These are phyloP conservation scores for Phytophthora meadii DNA, from an alignment of 352 stramenopile genomes.

Conservation along the genomic window DNA sequence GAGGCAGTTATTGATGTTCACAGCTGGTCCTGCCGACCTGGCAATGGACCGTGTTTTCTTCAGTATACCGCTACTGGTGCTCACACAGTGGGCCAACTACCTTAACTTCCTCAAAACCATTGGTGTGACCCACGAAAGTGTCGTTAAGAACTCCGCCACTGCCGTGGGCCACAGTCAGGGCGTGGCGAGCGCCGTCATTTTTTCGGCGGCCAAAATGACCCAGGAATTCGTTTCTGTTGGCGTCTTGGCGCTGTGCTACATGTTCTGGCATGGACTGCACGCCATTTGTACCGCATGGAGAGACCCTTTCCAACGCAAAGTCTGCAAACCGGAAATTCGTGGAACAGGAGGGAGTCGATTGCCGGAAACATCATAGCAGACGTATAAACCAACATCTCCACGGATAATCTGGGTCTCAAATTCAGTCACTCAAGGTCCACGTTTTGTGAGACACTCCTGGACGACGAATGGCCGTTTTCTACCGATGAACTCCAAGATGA, in stretches of 20 bases:
- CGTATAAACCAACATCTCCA: slow-evolving; percentile 20
- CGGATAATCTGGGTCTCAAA: slow-evolving; percentile 40
- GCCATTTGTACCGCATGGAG: no score
- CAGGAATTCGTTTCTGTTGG: slow-evolving; percentile 58
- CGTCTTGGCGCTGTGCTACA: slow-evolving; percentile 67
- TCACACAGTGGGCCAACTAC: slow-evolving; percentile 85
- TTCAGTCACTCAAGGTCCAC: slow-evolving; percentile 36
- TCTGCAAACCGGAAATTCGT: slow-evolving; percentile 39
- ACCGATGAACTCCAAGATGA: slow-evolving; percentile 31
- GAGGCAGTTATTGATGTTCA: slow-evolving; percentile 57
- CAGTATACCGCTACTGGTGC: slow-evolving; percentile 81
- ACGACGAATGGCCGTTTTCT: slow-evolving; percentile 46
- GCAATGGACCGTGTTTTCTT: slow-evolving; percentile 60
- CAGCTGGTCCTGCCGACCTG: slow-evolving; percentile 45
- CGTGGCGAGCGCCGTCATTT: slow-evolving; percentile 72
- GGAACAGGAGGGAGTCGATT: slow-evolving; percentile 39
- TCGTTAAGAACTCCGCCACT: slow-evolving; percentile 51
- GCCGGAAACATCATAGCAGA: slow-evolving; percentile 37
- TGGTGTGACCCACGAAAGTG: slow-evolving; percentile 59
- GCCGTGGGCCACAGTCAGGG: slow-evolving; percentile 84
- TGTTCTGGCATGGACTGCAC: slow-evolving; percentile 86
- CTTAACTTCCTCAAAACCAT: slow-evolving; percentile 66
- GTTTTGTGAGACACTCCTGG: slow-evolving; percentile 36
- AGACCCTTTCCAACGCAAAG: no score
- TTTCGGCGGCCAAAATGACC: slow-evolving; percentile 60